Conservation (phyloP, 83 land plant species). For the Isoetes engelmannii region DNA sequence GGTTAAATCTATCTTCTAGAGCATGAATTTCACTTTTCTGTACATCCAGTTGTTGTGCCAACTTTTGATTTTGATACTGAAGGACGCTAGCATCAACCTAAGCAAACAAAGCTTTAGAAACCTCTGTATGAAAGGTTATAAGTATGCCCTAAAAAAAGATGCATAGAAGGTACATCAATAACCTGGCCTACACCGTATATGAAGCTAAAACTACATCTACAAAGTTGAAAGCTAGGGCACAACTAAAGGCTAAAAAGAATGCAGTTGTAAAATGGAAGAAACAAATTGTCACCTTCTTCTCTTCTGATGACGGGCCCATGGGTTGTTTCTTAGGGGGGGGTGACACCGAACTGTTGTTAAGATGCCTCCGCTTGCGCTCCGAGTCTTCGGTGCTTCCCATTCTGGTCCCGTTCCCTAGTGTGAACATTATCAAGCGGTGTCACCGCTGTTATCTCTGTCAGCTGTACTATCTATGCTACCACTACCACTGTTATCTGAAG, state of each 20-base stretch:
- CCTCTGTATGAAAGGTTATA: neutral
- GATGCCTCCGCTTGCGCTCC: constrained; percentile 41
- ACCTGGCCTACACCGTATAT: neutral
- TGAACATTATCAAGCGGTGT: constrained; percentile 28
- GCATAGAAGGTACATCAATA: constrained; percentile 2
- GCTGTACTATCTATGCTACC: neutral
- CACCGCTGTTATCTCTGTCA: constrained; percentile 12
- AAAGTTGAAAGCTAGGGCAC: neutral
- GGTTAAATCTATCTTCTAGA: constrained; percentile 54
- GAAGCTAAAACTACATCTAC: neutral
- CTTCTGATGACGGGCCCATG: constrained; percentile 20
- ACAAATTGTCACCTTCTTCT: constrained; percentile 28
- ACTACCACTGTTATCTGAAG: too few relatives aligned
- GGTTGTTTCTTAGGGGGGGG: constrained; percentile 33
- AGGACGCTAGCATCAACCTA: constrained; percentile 84
- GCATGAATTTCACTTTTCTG: constrained; percentile 64
- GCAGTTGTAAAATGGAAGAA: neutral
- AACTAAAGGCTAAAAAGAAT: neutral
- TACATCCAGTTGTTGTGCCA: constrained; percentile 75
- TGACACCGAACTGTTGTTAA: constrained; percentile 26
- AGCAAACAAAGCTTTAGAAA: neutral
- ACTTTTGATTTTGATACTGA: constrained; percentile 85
- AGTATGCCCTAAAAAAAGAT: neutral
- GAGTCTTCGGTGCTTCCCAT: constrained; percentile 45
- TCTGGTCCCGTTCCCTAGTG: constrained; percentile 25